phyloP scores from a whole-genome alignment of 2,329 filamentous ascomycete genomes.

The Diplocarpon mali region DNA sequence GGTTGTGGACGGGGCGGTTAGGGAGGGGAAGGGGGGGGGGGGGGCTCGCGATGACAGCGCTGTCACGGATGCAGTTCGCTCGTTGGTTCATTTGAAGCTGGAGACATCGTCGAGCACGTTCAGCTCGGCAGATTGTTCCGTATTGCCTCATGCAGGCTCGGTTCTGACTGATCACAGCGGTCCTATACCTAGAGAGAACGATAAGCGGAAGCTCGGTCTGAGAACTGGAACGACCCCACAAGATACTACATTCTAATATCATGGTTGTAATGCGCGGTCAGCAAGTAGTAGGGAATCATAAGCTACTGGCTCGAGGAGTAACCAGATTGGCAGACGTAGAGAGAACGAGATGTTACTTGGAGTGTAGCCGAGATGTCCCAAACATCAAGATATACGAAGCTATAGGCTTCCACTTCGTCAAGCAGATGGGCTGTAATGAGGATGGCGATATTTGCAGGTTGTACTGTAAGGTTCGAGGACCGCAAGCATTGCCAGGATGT shows the following conservation, averaged over 20 bases:
- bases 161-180: neutral
- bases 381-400: constrained; percentile 61
- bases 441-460: constrained; percentile 44
- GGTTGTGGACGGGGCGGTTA: neutral
- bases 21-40: constrained; percentile 1
- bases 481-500: constrained; percentile 16
- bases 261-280: constrained; percentile 55
- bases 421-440: constrained; percentile 57
- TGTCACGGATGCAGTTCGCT: too few species aligned
- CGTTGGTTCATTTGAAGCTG: too few species aligned
- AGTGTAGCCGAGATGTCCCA: constrained; percentile 55
- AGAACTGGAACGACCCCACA: constrained; percentile 51
- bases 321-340: constrained; percentile 53
- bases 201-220: constrained; percentile 41
- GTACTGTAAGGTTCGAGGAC: constrained; percentile 37
- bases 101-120: too few species aligned
- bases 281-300: constrained; percentile 57
- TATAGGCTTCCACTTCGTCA: constrained; percentile 55
- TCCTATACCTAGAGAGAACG: too few species aligned
- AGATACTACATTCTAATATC: constrained; percentile 69
- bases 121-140: neutral
- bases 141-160: neutral
- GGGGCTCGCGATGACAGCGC: neutral
- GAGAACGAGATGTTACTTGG: constrained; percentile 55
- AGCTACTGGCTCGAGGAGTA: constrained; percentile 51